phyloP scores from a whole-genome alignment of 306 rosid genomes.

The Abrus pulchellus region DNA sequence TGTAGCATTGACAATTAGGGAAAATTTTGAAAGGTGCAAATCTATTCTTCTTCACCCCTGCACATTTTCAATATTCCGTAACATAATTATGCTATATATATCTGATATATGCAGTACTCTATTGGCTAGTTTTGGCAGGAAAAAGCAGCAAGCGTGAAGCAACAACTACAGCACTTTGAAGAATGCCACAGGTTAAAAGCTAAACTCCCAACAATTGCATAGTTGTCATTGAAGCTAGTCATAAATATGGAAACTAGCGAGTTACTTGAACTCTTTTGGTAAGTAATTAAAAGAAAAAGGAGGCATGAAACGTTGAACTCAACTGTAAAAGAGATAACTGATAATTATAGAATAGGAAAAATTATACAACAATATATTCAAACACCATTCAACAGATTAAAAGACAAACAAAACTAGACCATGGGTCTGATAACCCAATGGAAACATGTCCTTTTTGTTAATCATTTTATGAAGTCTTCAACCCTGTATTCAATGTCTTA shows the following conservation, averaged over 20 bases:
- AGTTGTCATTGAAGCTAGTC: too few relatives aligned
- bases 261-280: neutral
- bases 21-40: neutral
- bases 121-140: slow-evolving; percentile 67
- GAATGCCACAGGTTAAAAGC: slow-evolving; percentile 65
- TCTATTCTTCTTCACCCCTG: neutral
- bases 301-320: neutral
- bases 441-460: too few relatives aligned
- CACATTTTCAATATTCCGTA: neutral
- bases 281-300: neutral
- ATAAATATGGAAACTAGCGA: too few relatives aligned
- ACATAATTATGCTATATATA: neutral
- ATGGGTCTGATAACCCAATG: neutral
- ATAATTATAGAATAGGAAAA: neutral
- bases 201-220: neutral
- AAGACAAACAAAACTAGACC: neutral
- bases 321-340: neutral
- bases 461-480: too few relatives aligned
- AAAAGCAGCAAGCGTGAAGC: slow-evolving; percentile 66
- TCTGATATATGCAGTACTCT: slow-evolving; percentile 7
- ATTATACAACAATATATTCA: neutral
- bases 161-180: slow-evolving; percentile 64
- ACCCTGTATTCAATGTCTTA: too few relatives aligned
- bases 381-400: neutral
- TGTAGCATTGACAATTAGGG: neutral